phyloP scores from a whole-genome alignment of 1,139 yeast genomes.

The Scheffersomyces titani region DNA sequence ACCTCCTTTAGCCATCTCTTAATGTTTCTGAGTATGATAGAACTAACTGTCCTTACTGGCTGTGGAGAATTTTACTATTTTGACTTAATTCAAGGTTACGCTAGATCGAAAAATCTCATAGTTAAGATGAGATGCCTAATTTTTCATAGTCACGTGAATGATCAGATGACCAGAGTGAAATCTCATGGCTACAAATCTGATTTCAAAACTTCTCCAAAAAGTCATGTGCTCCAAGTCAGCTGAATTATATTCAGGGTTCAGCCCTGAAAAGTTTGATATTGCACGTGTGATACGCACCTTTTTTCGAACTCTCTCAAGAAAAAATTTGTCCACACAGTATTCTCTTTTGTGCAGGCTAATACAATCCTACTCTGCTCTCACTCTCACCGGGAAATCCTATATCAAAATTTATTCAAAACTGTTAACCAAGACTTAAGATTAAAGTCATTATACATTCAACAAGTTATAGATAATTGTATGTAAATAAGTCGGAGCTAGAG shows the following conservation, averaged over 20 bases:
- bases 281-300: background rate
- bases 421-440: background rate
- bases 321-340: background rate
- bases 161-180: background rate
- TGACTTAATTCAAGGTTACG: background rate
- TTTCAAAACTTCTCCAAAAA: too few species aligned
- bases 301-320: background rate
- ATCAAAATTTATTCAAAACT: background rate
- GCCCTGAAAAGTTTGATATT: background rate
- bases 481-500: conserved; percentile 1
- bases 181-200: conserved; percentile 2
- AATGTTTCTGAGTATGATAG: background rate
- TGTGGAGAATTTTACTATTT: background rate
- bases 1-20: conserved; percentile 60
- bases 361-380: background rate
- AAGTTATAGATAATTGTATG: conserved; percentile 16
- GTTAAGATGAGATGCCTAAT: conserved; percentile 12
- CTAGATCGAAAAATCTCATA: background rate
- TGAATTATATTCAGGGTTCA: conserved; percentile 1
- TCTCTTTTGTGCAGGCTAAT: background rate
- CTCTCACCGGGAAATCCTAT: background rate
- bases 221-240: background rate
- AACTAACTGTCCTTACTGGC: background rate
- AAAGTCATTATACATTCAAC: conserved; percentile 9
- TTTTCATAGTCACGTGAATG: conserved; percentile 1